A percentile compares a stretch with the other conserved stretches of the same genome.
Conservation (phyloP, 208 protist genomes). For the Crithidia expoeki region DNA sequence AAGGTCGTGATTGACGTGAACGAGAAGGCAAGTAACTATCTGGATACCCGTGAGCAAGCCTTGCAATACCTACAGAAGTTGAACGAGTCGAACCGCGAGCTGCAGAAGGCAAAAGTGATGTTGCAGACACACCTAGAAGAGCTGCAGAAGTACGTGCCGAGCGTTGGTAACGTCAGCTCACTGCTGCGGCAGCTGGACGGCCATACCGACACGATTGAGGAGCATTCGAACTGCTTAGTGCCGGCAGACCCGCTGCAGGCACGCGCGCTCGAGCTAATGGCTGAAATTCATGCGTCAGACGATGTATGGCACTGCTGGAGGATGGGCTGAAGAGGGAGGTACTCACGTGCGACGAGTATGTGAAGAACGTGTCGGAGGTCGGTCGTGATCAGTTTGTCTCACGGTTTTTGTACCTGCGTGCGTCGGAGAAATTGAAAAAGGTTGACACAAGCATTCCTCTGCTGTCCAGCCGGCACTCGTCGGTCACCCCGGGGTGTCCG, state of each 20-base stretch:
- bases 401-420: slow-evolving; percentile 63
- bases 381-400: slow-evolving; percentile 79
- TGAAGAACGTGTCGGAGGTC: slow-evolving; percentile 74
- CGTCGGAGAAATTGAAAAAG: slow-evolving; percentile 40
- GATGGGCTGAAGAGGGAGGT: slow-evolving; percentile 59
- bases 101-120: slow-evolving; percentile 53
- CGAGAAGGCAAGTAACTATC: slow-evolving; percentile 66
- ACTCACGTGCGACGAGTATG: slow-evolving; percentile 80
- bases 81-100: slow-evolving; percentile 47
- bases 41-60: slow-evolving; percentile 59
- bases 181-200: slow-evolving; percentile 47
- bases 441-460: background rate
- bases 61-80: slow-evolving; percentile 52
- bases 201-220: slow-evolving; percentile 53
- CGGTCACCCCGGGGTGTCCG: background rate
- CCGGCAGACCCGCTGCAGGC: slow-evolving; percentile 58
- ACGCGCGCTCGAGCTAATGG: slow-evolving; percentile 70
- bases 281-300: slow-evolving; percentile 74
- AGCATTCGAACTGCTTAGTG: slow-evolving; percentile 63
- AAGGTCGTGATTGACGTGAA: slow-evolving; percentile 74
- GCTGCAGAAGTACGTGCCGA: slow-evolving; percentile 61
- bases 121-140: slow-evolving; percentile 51
- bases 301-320: slow-evolving; percentile 73
- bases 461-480: slow-evolving; percentile 8
- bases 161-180: slow-evolving; percentile 44